These are phyloP conservation scores for Manihot esculenta DNA, from an alignment of 441 rosid genomes.

Conservation along the genomic window DNA sequence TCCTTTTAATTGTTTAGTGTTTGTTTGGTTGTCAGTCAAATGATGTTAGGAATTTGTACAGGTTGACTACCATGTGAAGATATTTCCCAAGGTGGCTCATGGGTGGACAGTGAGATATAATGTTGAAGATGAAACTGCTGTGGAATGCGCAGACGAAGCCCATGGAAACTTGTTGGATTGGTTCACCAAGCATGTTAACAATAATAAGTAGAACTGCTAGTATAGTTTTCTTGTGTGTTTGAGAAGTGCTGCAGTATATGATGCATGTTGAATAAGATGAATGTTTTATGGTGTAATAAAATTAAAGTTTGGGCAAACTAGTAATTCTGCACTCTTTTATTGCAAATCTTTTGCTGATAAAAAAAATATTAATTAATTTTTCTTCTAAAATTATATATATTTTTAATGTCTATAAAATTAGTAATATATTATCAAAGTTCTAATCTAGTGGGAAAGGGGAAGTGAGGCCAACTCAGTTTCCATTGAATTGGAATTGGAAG, in stretches of 20 bases:
- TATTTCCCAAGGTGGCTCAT: conserved; percentile 62
- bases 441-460: too few relatives aligned
- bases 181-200: conserved; percentile 54
- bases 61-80: conserved; percentile 65
- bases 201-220: background rate
- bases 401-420: too few relatives aligned
- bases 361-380: too few relatives aligned
- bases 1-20: too few relatives aligned
- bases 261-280: background rate
- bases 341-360: too few relatives aligned
- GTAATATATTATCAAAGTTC: too few relatives aligned
- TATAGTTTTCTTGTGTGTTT: background rate
- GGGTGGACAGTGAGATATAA: conserved; percentile 81
- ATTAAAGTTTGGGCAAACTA: too few relatives aligned
- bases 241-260: background rate
- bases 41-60: conserved; percentile 13
- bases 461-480: too few relatives aligned
- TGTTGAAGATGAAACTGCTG: conserved; percentile 45
- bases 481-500: too few relatives aligned
- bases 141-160: conserved; percentile 67
- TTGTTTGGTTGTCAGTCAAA: background rate
- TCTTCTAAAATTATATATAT: too few relatives aligned
- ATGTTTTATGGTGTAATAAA: background rate
- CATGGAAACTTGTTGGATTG: conserved; percentile 66
- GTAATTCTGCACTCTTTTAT: too few relatives aligned